A percentile compares a stretch with the other conserved stretches of the same genome.
Evolutionary conservation across 2,329 filamentous ascomycete species (phyloP).

Genomic region (Teratosphaeria gauchensis): DNA sequence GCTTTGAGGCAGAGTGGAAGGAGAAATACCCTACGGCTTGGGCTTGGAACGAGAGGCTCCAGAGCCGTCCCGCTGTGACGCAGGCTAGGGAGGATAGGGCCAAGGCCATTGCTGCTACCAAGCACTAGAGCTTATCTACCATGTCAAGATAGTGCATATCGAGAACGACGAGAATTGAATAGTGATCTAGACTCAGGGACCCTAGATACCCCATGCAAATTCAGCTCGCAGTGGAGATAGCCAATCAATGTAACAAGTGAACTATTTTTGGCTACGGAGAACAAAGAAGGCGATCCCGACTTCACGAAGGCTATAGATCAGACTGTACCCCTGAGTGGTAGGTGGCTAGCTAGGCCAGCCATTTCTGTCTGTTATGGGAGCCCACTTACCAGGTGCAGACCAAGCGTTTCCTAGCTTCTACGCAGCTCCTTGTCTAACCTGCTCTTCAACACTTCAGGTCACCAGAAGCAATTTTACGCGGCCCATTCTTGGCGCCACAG

Average conservation of each 20-base stretch:
- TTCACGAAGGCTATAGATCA: neutral
- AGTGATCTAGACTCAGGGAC: neutral
- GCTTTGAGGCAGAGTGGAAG: constrained; percentile 17
- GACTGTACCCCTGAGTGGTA: neutral
- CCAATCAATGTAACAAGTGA: neutral
- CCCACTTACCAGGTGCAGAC: neutral
- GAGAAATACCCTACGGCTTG: constrained; percentile 19
- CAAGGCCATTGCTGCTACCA: constrained; percentile 6
- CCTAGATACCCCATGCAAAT: neutral
- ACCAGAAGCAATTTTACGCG: neutral
- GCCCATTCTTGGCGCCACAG: neutral
- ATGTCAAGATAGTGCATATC: neutral
- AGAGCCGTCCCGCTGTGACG: constrained; percentile 18
- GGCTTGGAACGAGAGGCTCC: constrained; percentile 21
- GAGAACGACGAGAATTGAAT: neutral
- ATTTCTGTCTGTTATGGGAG: neutral
- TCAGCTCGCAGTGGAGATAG: neutral
- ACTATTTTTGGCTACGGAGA: neutral
- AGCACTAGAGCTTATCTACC: neutral
- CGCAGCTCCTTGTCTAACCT: neutral
- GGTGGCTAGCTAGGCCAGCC: neutral
- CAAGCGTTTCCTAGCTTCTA: neutral
- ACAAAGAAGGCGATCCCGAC: neutral
- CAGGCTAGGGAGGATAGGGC: constrained; percentile 19
- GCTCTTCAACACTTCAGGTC: neutral